Conservation (phyloP, 2,329 filamentous ascomycete species). For the Trichoderma cornu-damae region DNA sequence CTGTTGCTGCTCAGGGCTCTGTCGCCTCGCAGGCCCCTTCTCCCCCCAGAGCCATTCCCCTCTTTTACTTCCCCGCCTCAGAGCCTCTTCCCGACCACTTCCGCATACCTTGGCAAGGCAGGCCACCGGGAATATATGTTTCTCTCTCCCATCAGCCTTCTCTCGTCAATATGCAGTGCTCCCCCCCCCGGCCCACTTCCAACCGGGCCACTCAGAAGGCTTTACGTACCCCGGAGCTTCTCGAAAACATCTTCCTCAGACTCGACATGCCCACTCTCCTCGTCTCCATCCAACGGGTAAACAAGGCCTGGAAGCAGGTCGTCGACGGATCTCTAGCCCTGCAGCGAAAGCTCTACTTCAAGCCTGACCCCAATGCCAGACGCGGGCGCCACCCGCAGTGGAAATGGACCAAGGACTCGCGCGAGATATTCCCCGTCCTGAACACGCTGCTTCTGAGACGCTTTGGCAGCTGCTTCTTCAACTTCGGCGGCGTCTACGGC, state of each 20-base stretch:
- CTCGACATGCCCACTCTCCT: background rate
- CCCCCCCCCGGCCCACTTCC: background rate
- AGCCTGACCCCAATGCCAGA: background rate
- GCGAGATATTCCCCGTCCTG: background rate
- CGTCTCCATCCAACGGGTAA: background rate
- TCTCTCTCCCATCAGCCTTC: background rate
- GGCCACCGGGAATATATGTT: background rate
- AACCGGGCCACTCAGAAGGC: background rate
- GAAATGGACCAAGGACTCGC: background rate
- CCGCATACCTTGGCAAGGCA: background rate
- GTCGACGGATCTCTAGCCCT: background rate
- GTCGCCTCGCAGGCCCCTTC: no score
- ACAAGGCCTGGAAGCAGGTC: background rate
- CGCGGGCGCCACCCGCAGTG: background rate
- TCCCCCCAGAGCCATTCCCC: background rate
- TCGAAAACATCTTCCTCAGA: background rate
- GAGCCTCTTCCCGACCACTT: background rate
- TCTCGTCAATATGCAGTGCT: background rate
- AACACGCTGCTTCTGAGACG: background rate
- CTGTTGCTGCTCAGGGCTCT: background rate
- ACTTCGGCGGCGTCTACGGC: background rate
- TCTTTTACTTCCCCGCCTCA: background rate
- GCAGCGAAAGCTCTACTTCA: conserved; percentile 4
- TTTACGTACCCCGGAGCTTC: background rate
- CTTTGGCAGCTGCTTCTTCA: background rate